A percentile compares a stretch with the other conserved stretches of the same genome.
Evolutionary conservation across 192 early-diverging fungal genomes (phyloP).

Genomic region (Powellomyces hirtus): DNA sequence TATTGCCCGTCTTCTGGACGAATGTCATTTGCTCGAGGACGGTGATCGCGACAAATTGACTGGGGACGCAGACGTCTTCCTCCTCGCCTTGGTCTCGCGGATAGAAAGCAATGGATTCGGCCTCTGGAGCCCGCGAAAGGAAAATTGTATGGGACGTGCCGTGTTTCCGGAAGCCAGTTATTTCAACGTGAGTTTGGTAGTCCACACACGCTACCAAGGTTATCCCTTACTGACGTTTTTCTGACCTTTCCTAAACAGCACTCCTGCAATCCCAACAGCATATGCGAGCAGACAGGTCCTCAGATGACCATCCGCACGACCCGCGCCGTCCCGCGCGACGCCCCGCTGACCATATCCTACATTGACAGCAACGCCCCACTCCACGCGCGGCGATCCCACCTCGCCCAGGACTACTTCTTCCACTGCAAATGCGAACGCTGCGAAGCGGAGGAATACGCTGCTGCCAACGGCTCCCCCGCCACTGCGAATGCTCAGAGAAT

Average conservation of each 20-base stretch:
- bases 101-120: constrained; percentile 74
- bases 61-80: constrained; percentile 30
- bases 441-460: constrained; percentile 20
- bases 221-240: neutral
- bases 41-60: constrained; percentile 1
- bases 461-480: neutral
- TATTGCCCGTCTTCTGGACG: constrained; percentile 40
- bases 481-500: neutral
- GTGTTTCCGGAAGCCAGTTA: constrained; percentile 61
- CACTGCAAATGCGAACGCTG: constrained; percentile 60
- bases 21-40: constrained; percentile 41
- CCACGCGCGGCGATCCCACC: constrained; percentile 47
- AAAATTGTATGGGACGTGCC: constrained; percentile 43
- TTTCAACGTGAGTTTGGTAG: constrained; percentile 58
- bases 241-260: constrained; percentile 35
- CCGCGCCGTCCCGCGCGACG: constrained; percentile 18
- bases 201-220: neutral
- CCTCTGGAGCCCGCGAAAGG: constrained; percentile 45
- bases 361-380: constrained; percentile 62
- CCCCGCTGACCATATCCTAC: constrained; percentile 66
- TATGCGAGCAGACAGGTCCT: constrained; percentile 34
- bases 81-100: constrained; percentile 56
- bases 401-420: constrained; percentile 65
- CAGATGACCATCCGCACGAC: constrained; percentile 27
- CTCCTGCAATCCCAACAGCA: constrained; percentile 57